Conservation (phyloP, 306 rosid genomes). For the Vigna mungo region DNA sequence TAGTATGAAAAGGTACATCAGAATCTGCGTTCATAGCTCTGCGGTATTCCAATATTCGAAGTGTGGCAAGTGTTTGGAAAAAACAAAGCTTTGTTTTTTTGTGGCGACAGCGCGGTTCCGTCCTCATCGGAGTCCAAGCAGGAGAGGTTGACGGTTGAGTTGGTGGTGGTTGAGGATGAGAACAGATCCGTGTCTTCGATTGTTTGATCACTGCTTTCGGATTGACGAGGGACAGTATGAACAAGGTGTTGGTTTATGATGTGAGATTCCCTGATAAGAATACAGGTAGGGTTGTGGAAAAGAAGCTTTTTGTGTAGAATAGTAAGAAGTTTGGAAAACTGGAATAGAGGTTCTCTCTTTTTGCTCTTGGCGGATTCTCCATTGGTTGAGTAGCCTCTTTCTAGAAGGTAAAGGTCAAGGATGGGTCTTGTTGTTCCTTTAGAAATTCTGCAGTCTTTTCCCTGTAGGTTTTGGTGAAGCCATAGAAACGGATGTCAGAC, state of each 20-base stretch:
- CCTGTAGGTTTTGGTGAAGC: constrained; percentile 57
- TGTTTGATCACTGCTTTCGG: constrained; percentile 28
- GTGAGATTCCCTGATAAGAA: constrained; percentile 29
- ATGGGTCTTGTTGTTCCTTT: constrained; percentile 74
- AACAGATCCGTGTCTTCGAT: constrained; percentile 53
- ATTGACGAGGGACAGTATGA: constrained; percentile 23
- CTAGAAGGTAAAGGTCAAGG: constrained; percentile 67
- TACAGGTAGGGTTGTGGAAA: constrained; percentile 33
- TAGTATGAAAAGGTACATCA: not conserved
- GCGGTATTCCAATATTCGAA: constrained; percentile 32
- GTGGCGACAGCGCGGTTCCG: constrained; percentile 26
- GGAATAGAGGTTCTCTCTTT: constrained; percentile 47
- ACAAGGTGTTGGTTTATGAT: constrained; percentile 34
- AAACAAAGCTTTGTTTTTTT: constrained; percentile 26
- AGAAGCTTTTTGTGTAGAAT: constrained; percentile 57
- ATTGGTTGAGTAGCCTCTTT: constrained; percentile 56
- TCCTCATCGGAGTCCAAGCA: constrained; percentile 63
- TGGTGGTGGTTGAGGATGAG: constrained; percentile 65
- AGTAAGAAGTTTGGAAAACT: constrained; percentile 51
- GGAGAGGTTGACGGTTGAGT: constrained; percentile 58
- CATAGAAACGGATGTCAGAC: constrained; percentile 53
- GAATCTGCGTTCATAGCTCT: constrained; percentile 58
- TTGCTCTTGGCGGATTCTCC: constrained; percentile 44
- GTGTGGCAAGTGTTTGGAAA: constrained; percentile 39
- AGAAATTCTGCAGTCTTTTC: constrained; percentile 76